Evolutionary conservation across 306 rosid genomes (phyloP), one percentile per base, ranked within the genome.

Genomic region (Senna siamea): DNA sequence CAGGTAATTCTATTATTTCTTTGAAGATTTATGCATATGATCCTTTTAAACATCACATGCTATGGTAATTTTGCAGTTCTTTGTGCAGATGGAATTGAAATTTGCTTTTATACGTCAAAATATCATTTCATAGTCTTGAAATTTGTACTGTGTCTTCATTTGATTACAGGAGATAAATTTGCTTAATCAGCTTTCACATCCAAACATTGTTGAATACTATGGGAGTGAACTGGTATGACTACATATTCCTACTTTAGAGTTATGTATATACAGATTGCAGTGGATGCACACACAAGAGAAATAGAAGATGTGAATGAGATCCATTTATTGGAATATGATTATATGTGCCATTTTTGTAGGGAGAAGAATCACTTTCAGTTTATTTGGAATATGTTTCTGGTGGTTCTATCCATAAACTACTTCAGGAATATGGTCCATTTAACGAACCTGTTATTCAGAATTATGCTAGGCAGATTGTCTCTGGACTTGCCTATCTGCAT

Each of bases 401-500:
- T 53, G 99, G 99, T 72, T 94, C 97, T 57, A 94, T 94, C 78
- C 90, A 94, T 80, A 94, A 94, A 74, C 75, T 94, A 76, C 97
- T 94, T 76, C 96, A 88, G 75, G 99, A 94, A 70, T 94, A 94
- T 74, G 99, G 99, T 9, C 5, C 97, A 46, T 90, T 94, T 79
- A 87, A 80, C 72, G 99, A 94, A 52, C 97, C 95, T 70, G 98
- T 94, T 43, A 90, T 94, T 79, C 97, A 90, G 82, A 91, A 90
- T 80, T 94, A 94, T 78, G 90, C 95, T 63, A 85, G 96, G 80
- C 90, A 94, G 80, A 92, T 94, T 57, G 80, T 90, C 78, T 92
- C 97, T 54, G 99, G 99, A 67, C 97, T 95, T 77, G 98, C 96
- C 22, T 95, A 95, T 86, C 79, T 95, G 50, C 99, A 95, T 78